phyloP scores from a whole-genome alignment of 805 yeast species.

The Suhomyces kilbournensis region DNA sequence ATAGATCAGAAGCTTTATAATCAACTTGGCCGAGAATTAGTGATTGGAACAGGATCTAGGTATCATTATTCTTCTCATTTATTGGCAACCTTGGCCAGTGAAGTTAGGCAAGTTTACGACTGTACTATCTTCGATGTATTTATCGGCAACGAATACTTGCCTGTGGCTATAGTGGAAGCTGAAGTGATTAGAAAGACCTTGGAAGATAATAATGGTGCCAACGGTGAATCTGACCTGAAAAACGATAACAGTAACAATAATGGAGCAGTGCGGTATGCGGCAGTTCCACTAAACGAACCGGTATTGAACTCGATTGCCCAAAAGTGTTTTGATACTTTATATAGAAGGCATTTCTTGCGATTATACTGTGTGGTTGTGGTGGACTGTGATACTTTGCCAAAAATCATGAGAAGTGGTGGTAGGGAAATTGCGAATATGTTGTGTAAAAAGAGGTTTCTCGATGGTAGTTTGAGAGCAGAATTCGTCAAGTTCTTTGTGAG shows the following conservation, averaged over 20 bases:
- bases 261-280: constrained; percentile 15
- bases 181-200: constrained; percentile 38
- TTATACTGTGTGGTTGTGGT: constrained; percentile 80
- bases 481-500: constrained; percentile 77
- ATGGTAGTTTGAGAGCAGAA: constrained; percentile 75
- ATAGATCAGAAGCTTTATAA: constrained; percentile 46
- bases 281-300: constrained; percentile 43
- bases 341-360: constrained; percentile 61
- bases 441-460: constrained; percentile 71
- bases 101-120: constrained; percentile 78
- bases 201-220: constrained; percentile 22
- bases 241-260: neutral
- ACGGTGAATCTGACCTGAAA: constrained; percentile 11
- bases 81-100: constrained; percentile 77
- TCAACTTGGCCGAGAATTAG: constrained; percentile 26
- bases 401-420: constrained; percentile 81
- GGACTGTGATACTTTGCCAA: constrained; percentile 76
- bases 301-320: constrained; percentile 43
- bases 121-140: constrained; percentile 87
- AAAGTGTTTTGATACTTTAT: constrained; percentile 41
- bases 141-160: constrained; percentile 74
- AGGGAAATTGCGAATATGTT: constrained; percentile 89
- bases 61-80: constrained; percentile 88
- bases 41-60: constrained; percentile 41
- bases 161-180: constrained; percentile 84